Evolutionary conservation across 495 filamentous ascomycete genomes (phyloP), one percentile per base, ranked within the genome.

Genomic region (Platismatia glauca): DNA sequence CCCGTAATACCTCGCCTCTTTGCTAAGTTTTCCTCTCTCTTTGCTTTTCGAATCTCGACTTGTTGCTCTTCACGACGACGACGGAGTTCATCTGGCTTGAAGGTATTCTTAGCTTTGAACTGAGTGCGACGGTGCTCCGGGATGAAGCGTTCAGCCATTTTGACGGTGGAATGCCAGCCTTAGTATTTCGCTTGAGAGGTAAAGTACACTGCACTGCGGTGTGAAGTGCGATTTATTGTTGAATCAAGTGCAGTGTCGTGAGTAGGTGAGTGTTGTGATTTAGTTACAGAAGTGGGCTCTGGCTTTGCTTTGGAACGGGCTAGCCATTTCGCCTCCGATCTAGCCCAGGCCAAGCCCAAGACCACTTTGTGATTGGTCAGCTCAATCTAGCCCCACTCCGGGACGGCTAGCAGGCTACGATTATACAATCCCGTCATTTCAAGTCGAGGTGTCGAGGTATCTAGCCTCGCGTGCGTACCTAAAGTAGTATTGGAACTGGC

Each of bases 51-150:
- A 71, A 99, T 97, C 82, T 99, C 95, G 63, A 99, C 95, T 76
- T 96, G 93, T 75, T 95, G 90, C 75, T 99, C 95, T 72, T 99
- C 95, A 74, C 95, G 95, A 75, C 95, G 95, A 72, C 95, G 91
- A 71, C 95, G 90, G 57, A 99, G 87, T 79, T 99, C 95, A 75
- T 99, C 95, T 67, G 91, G 91, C 82, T 95, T 95, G 83, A 99
- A 99, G 72, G 90, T 88, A 74, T 87, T 89, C 81, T 94, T 95
- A 64, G 95, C 95, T 86, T 99, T 99, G 84, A 94, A 99, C 78
- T 96, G 92, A 55, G 88, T 96, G 71, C 95, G 94, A 72, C 95
- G 91, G 83, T 99, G 95, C 79, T 97, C 95, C 72, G 95, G 95
- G 73, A 99, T 99, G 80, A 96, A 99, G 56, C 92, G 89, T 72